phyloP scores from a whole-genome alignment of 2,329 filamentous ascomycete genomes.

The Calonectria multiphialidica region DNA sequence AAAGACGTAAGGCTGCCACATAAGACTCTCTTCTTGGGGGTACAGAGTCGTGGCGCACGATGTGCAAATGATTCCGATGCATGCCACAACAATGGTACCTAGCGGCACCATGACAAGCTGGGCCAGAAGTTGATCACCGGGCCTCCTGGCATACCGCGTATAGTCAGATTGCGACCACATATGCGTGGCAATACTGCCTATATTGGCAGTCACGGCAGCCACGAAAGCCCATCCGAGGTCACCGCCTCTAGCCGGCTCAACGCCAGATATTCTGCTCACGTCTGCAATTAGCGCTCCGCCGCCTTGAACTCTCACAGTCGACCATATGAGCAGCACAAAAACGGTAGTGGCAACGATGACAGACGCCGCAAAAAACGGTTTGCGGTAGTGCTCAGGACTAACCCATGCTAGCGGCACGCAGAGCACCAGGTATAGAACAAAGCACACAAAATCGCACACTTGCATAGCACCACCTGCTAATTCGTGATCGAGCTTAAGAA shows the following conservation, averaged over 20 bases:
- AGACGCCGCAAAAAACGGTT: slow-evolving; percentile 40
- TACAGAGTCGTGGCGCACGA: slow-evolving; percentile 44
- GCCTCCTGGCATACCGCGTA: slow-evolving; percentile 44
- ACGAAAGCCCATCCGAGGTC: slow-evolving; percentile 43
- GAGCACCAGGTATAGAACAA: slow-evolving; percentile 40
- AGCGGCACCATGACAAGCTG: slow-evolving; percentile 43
- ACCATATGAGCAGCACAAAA: slow-evolving; percentile 46
- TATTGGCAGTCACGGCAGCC: slow-evolving; percentile 44
- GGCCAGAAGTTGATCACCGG: slow-evolving; percentile 43
- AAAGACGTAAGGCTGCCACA: slow-evolving; percentile 44
- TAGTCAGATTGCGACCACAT: slow-evolving; percentile 47
- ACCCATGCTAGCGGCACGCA: slow-evolving; percentile 42
- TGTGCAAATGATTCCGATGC: slow-evolving; percentile 46
- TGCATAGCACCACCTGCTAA: slow-evolving; percentile 5
- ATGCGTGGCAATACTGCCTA: slow-evolving; percentile 44
- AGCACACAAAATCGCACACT: slow-evolving; percentile 36
- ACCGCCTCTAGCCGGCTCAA: slow-evolving; percentile 32
- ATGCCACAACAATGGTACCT: slow-evolving; percentile 35
- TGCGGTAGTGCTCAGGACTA: slow-evolving; percentile 41
- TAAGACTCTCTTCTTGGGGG: slow-evolving; percentile 35
- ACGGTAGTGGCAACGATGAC: slow-evolving; percentile 41
- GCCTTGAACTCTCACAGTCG: slow-evolving; percentile 42
- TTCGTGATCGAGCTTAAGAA: slow-evolving; percentile 20
- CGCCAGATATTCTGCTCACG: slow-evolving; percentile 22
- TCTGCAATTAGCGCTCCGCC: slow-evolving; percentile 41